phyloP scores from a whole-genome alignment of 1,284 basidiomycete species.

The Trametes pubescens region DNA sequence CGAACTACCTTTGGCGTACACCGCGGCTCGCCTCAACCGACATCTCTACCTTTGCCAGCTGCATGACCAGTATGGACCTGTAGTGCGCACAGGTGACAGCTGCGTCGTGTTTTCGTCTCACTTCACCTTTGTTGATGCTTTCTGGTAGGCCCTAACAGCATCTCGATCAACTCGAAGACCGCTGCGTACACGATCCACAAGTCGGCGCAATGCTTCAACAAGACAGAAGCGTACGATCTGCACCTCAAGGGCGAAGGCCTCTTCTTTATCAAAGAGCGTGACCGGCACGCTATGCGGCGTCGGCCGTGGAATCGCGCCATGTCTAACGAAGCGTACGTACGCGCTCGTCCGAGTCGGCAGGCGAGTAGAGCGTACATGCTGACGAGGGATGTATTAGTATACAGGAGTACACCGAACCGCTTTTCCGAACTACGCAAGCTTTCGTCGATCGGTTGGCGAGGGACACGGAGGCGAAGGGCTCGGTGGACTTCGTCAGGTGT shows the following conservation, averaged over 20 bases:
- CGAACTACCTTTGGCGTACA: conserved; percentile 30
- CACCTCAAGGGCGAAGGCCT: conserved; percentile 9
- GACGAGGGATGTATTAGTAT: not conserved
- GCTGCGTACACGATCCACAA: conserved; percentile 6
- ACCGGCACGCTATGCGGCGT: conserved; percentile 4
- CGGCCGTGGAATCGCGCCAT: conserved; percentile 10
- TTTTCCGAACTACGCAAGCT: not conserved
- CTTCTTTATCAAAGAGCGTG: conserved; percentile 7
- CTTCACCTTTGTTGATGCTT: too few species aligned
- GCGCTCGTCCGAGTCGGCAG: not conserved
- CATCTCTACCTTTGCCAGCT: conserved; percentile 32
- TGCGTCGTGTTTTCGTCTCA: too few species aligned
- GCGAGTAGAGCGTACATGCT: not conserved
- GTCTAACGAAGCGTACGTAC: conserved; percentile 1
- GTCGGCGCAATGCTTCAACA: conserved; percentile 11
- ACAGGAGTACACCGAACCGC: conserved; percentile 2
- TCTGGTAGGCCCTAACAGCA: not conserved
- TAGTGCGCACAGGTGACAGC: conserved; percentile 25
- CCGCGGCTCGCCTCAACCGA: conserved; percentile 30
- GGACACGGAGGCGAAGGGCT: not conserved
- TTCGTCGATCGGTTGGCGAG: not conserved
- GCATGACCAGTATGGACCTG: conserved; percentile 36
- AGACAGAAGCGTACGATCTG: conserved; percentile 8
- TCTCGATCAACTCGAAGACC: conserved; percentile 5
- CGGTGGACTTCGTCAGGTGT: conserved; percentile 2